Evolutionary conservation across 768 basidiomycete genomes (phyloP).

Genomic region (Naganishia onofrii): DNA sequence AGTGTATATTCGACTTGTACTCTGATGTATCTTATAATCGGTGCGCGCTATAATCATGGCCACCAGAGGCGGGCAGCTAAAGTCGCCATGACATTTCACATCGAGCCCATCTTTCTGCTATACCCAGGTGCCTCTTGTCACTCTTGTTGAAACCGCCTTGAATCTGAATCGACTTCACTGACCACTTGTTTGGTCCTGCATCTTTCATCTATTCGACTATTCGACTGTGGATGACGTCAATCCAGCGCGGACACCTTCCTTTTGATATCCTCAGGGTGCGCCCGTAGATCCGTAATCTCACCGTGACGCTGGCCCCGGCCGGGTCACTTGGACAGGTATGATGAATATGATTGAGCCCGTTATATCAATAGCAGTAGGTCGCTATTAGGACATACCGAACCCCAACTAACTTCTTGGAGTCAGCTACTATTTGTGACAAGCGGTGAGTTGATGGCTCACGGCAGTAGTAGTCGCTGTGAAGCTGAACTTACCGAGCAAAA

Average conservation of each 20-base stretch:
- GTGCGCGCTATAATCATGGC: too few relatives aligned
- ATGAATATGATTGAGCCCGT: slow-evolving; percentile 6
- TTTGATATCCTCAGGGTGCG: neutral
- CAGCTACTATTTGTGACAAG: neutral
- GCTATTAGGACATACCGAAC: too few relatives aligned
- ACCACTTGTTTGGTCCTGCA: too few relatives aligned
- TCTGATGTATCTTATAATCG: neutral
- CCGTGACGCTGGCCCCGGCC: slow-evolving; percentile 5
- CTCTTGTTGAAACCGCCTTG: too few relatives aligned
- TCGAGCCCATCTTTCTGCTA: neutral
- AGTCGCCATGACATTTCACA: neutral
- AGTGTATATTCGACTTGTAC: neutral
- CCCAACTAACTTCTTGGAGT: neutral
- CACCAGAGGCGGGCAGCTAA: too few relatives aligned
- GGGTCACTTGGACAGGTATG: neutral
- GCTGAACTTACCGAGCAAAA: neutral
- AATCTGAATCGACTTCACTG: too few relatives aligned
- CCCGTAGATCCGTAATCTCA: neutral
- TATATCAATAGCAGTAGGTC: neutral
- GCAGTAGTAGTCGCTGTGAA: neutral
- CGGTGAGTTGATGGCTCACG: neutral
- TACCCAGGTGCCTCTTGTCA: neutral
- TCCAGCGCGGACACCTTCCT: neutral
- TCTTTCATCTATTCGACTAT: too few relatives aligned
- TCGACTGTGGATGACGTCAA: neutral